phyloP scores from a whole-genome alignment of 148 eudicot species.

The Spergularia bocconei region DNA sequence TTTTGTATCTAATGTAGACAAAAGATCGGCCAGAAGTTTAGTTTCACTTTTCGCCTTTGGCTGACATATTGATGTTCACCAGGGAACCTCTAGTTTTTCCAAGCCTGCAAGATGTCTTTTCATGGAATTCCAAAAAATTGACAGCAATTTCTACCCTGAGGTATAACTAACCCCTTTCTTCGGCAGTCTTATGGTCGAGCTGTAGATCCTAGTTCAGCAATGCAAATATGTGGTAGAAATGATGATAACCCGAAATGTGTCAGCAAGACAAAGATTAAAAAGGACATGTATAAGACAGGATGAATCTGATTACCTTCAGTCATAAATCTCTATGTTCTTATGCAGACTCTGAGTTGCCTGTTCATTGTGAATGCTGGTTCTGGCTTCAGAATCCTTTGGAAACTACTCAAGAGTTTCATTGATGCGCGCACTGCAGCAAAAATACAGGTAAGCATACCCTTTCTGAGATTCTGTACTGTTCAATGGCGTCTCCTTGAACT shows the following conservation, averaged over 20 bases:
- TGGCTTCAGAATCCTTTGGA: constrained; percentile 54
- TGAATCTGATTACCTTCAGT: background rate
- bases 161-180: constrained; percentile 18
- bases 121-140: constrained; percentile 52
- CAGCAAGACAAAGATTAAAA: too few relatives aligned
- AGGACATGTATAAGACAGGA: too few relatives aligned
- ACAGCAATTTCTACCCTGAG: constrained; percentile 68
- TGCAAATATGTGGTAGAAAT: too few relatives aligned
- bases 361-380: constrained; percentile 63
- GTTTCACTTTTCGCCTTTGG: too few relatives aligned
- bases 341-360: constrained; percentile 53
- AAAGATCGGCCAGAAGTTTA: too few relatives aligned
- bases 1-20: too few relatives aligned
- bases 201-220: too few relatives aligned
- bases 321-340: background rate
- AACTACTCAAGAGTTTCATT: constrained; percentile 45
- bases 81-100: constrained; percentile 54
- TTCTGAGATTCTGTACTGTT: too few relatives aligned
- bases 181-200: too few relatives aligned
- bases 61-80: background rate
- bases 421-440: constrained; percentile 52
- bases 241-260: too few relatives aligned
- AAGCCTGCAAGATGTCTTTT: constrained; percentile 58
- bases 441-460: constrained; percentile 35
- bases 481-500: too few relatives aligned